Evolutionary conservation across 2,329 filamentous ascomycete genomes (phyloP).

Genomic region (Neofusicoccum cordaticola): DNA sequence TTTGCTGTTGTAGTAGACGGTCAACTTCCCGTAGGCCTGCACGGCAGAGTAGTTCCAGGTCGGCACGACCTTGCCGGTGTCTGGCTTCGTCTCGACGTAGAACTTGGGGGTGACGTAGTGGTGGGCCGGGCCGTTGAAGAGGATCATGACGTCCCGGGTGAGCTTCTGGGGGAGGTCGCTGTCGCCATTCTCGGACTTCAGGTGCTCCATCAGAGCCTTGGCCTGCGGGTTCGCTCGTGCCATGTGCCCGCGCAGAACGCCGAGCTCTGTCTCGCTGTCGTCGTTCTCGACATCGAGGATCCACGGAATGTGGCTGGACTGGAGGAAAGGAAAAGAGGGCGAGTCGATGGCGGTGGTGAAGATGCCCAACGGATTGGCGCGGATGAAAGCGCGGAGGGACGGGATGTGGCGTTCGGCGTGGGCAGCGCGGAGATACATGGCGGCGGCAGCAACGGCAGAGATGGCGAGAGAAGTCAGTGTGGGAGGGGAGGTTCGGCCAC

Average conservation of each 20-base stretch:
- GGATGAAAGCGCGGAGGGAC: slow-evolving; percentile 19
- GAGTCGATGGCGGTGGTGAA: slow-evolving; percentile 19
- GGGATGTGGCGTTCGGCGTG: slow-evolving; percentile 18
- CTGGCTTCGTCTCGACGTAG: slow-evolving; percentile 64
- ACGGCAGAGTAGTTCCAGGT: slow-evolving; percentile 70
- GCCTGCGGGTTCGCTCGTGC: slow-evolving; percentile 63
- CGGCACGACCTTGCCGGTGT: slow-evolving; percentile 64
- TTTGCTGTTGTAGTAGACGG: slow-evolving; percentile 52
- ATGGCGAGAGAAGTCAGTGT: too few relatives aligned
- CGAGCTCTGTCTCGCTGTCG: slow-evolving; percentile 18
- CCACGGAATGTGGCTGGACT: slow-evolving; percentile 28
- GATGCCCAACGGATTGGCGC: slow-evolving; percentile 19
- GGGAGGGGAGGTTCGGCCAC: too few relatives aligned
- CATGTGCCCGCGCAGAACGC: slow-evolving; percentile 58
- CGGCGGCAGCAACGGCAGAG: too few relatives aligned
- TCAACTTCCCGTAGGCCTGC: slow-evolving; percentile 60
- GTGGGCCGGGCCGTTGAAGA: slow-evolving; percentile 59
- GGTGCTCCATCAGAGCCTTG: slow-evolving; percentile 58
- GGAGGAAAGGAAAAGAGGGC: slow-evolving; percentile 21
- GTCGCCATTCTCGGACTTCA: slow-evolving; percentile 28
- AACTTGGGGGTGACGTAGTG: slow-evolving; percentile 69
- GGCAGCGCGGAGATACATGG: slow-evolving; percentile 13
- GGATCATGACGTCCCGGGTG: slow-evolving; percentile 56
- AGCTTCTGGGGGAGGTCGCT: slow-evolving; percentile 19
- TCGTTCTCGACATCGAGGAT: slow-evolving; percentile 49